Conservation (phyloP, 2,329 filamentous ascomycete species). For the Lasiodiplodia hormozganensis region DNA sequence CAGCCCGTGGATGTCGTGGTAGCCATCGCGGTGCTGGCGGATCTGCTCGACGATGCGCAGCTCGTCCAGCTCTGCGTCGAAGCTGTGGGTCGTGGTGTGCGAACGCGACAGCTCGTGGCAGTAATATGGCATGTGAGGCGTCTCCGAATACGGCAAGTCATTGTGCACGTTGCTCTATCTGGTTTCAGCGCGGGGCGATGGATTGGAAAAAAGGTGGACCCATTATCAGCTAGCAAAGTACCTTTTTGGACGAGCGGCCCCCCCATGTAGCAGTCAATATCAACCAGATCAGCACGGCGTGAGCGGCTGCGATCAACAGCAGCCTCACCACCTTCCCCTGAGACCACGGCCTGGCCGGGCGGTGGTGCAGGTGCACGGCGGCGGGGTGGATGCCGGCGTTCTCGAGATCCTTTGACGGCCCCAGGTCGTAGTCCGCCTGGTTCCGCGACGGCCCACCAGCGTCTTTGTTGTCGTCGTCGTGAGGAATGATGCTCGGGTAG, state of each 20-base stretch:
- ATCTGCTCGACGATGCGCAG: constrained; percentile 8
- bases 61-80: neutral
- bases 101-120: constrained; percentile 1
- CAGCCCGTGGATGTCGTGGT: constrained; percentile 4
- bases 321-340: constrained; percentile 11
- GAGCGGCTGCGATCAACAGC: constrained; percentile 2
- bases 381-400: neutral
- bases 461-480: neutral
- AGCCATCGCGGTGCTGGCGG: neutral
- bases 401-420: constrained; percentile 2
- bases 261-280: neutral
- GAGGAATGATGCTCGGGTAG: constrained; percentile 6
- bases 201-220: no score
- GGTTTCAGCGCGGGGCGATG: neutral
- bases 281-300: constrained; percentile 15
- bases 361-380: constrained; percentile 7
- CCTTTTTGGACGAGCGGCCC: constrained; percentile 1
- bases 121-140: neutral
- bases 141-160: neutral
- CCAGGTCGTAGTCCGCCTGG: neutral
- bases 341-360: constrained; percentile 7
- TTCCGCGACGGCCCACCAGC: neutral
- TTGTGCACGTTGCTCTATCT: neutral
- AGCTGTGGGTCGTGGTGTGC: neutral
- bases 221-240: neutral